Evolutionary conservation across 768 basidiomycete genomes (phyloP), one percentile per base, ranked within the genome.

Genomic region (Macrolepiota albuminosa): DNA sequence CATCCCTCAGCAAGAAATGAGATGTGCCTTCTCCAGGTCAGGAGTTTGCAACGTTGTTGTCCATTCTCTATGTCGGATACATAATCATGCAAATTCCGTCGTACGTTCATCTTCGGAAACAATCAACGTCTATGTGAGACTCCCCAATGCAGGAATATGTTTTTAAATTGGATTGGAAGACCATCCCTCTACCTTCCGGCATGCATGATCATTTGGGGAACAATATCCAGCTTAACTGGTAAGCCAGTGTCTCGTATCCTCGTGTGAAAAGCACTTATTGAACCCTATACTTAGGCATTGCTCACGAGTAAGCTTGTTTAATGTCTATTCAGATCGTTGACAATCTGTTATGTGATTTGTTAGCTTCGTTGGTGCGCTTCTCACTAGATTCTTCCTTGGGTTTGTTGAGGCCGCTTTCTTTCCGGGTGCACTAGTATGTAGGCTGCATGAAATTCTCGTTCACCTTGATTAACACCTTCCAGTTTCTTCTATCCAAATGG

Each of bases 301-400:
- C 67, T 8, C 64, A 61, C 46, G 67, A 67, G 67, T 66, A 43
- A 47, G 62, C 21, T 48, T 45, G 24, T 54, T 47, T 24, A 14
- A 53, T 11, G 14, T 33, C 46, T 26, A 45, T 10, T n/a, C 40
- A 8, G 31, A 14, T 6, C 9, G 18, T 47, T 14, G 7, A 47
- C 59, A 51, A 8, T 34, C 7, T 21, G 21, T 16, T 29, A 24
- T 24, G n/a, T 18, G 0, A 34, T 31, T 33, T 31, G 13, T 34
- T 69, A 85, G 84, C 69, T 95, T 86, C 63, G 69, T 76, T n/a
- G 81, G 84, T 24, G 87, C 81, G 7, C 77, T 91, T 11, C 70
- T 84, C 13, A 85, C 85, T 0, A 80, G 91, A 24, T 93, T 93
- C 72, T 82, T 88, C 69, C 78, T 93, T 37, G 93, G 92, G 40